Evolutionary conservation across 176 grass and related monocot genomes (phyloP), one percentile per base, ranked within the genome.

Genomic region (Oryza brachyantha): DNA sequence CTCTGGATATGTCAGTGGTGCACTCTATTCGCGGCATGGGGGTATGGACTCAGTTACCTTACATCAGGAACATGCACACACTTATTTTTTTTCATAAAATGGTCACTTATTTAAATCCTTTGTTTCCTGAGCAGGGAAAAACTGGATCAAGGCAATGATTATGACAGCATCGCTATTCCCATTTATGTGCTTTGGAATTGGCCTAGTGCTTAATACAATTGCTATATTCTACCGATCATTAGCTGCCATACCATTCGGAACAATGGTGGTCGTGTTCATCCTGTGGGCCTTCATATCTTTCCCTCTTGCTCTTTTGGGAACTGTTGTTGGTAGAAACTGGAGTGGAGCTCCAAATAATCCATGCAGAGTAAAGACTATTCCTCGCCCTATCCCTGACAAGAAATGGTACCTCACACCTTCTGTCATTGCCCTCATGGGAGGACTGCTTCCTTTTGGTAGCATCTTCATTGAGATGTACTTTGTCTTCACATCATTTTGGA

Each of bases 391-490:
- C 58, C 94, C 91, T 83, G 91, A 97, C 68, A 94, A 94, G 76
- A 97, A 94, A 82, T 97, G 94, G 94, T 94, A 97, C 69, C 84
- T 97, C 72, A 94, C 86, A 10, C 94, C 94, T 65, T 88, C 87
- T 71, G 82, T 97, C 22, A 86, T 97, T 72, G 90, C 94, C 16
- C 86, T 94, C 16, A 94, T 97, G 94, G 94, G 89, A 79, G 94
- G 94, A 38, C 64, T 97, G 75, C 89, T 97, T 80, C 94, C 94
- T 80, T 97, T 97, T 3, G 94, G 91, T 27, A 97, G 89, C 67
- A 97, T 97, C 72, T 97, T 97, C 64, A 97, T 97, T 64, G 94
- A 97, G 87, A 97, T 97, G 94, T 97, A 94, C 61, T 97, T 97
- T 70, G 91, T 94, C 72, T 97, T 97, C 86, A 97, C 94, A 50